Base-by-base conservation (phyloP, 2,329 filamentous ascomycete genomes). In the Talaromyces sp. region DNA sequence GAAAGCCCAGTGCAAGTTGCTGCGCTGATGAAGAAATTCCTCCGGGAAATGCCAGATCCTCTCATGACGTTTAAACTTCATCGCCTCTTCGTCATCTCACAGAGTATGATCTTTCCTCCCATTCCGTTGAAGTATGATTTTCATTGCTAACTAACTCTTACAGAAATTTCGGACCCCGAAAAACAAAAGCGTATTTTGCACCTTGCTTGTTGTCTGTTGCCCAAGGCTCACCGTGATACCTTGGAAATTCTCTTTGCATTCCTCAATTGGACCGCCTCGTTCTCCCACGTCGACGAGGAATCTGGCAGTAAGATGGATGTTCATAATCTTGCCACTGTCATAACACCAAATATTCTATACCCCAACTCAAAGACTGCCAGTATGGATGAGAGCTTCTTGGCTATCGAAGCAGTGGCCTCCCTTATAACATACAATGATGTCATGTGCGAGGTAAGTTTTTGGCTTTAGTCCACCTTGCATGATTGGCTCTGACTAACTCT, bases 291-390 rank as follows among this genome's bases (percentile, higher is more conserved):
- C 14, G 95, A 99, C 68, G 95, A 99, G 70, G 95, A 99, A 73
- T 90, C 89, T 24, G 95, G 95, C 27, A 97, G 93, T 68, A 97
- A 98, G 82, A 99, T 99, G 95, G 95, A 99, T 73, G 90, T 96
- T 58, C 92, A 96, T 79, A 99, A 99, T 71, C 84, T 99, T 64
- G 91, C 95, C 3, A 98, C 96, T 3, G 95, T 99, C 64, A 97
- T 99, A 75, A 93, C 93, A 5, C 95, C 95, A 0, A 99, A 99
- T 69, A 91, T 99, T 63, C 82, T 97, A 13, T 93, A 90, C 68
- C 90, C 88, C 65, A 85, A 80, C 66, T 78, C 84, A 49, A 89
- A 88, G 72, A 83, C 82, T 7, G 85, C 84, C 50, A 84, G 92
- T 65, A 93, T 96, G 67, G 87, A 88, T 69, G 92, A 96, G 67